A percentile compares a stretch with the other conserved stretches of the same genome.
Evolutionary conservation across 257 asterid genomes (phyloP).

Genomic region (Forsythia suspensa): DNA sequence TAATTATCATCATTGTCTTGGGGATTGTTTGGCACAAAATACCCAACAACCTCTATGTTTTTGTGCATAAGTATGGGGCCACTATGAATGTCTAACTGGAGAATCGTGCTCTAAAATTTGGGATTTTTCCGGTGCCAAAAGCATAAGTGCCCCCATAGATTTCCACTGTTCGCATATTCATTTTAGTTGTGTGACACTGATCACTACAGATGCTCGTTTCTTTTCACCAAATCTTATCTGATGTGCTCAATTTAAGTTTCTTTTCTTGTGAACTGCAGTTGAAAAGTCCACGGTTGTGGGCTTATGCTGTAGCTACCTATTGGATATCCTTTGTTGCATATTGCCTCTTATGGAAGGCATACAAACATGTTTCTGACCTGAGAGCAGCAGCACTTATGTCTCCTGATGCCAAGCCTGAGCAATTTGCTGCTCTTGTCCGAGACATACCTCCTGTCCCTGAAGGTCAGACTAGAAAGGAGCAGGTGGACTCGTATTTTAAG

Average conservation of each 20-base stretch:
- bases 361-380: constrained; percentile 58
- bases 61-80: neutral
- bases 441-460: constrained; percentile 61
- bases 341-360: constrained; percentile 80
- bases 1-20: no score
- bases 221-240: neutral
- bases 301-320: constrained; percentile 52
- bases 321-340: constrained; percentile 73
- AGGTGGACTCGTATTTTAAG: constrained; percentile 74
- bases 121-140: neutral
- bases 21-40: no score
- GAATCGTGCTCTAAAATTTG: neutral
- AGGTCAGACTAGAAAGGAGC: constrained; percentile 79
- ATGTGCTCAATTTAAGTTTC: neutral
- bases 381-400: constrained; percentile 86
- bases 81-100: neutral
- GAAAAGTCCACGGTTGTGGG: constrained; percentile 69
- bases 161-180: neutral
- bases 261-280: constrained; percentile 41
- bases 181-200: neutral
- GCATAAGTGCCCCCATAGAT: neutral
- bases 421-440: constrained; percentile 76
- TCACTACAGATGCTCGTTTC: neutral
- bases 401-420: constrained; percentile 63
- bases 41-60: neutral